Percentiles rank a stretch among this genome's conserved stretches.
Evolutionary conservation across 2,329 filamentous ascomycete genomes (phyloP).

Genomic region (Botrytis fabae): DNA sequence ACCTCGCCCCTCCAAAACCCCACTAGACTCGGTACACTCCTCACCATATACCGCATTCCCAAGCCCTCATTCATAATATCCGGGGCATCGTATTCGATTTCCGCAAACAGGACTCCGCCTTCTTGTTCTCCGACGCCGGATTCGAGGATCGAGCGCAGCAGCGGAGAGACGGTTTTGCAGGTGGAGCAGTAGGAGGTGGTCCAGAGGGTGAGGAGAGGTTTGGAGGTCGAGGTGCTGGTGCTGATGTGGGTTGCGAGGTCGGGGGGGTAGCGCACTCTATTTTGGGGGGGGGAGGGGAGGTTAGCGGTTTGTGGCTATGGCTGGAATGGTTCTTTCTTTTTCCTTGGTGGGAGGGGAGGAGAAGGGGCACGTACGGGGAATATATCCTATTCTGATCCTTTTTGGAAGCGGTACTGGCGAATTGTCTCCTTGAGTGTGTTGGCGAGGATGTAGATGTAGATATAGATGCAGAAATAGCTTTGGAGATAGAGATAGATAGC

Average conservation of each 20-base stretch:
- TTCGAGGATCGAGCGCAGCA: constrained; percentile 51
- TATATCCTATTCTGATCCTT: constrained; percentile 17
- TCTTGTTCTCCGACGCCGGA: constrained; percentile 51
- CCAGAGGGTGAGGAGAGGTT: constrained; percentile 61
- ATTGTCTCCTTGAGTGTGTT: not conserved
- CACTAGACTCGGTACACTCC: constrained; percentile 56
- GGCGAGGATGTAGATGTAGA: not conserved
- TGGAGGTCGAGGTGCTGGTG: constrained; percentile 54
- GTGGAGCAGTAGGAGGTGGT: constrained; percentile 59
- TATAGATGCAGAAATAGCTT: not conserved
- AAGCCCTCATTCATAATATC: constrained; percentile 54
- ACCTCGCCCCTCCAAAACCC: constrained; percentile 45
- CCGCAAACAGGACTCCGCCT: constrained; percentile 55
- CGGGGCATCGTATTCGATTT: constrained; percentile 58
- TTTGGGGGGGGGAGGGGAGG: too few species aligned
- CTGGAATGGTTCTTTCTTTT: not conserved
- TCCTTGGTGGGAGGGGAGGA: too few species aligned
- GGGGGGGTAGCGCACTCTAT: constrained; percentile 55
- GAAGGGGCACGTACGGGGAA: not conserved
- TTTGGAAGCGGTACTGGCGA: not conserved
- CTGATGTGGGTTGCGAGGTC: constrained; percentile 57
- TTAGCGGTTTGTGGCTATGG: not conserved
- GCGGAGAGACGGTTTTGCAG: constrained; percentile 52
- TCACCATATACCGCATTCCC: constrained; percentile 59
- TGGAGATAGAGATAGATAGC: not conserved